Conservation (phyloP, 257 asterid genomes). For the Jasminum sambac region DNA sequence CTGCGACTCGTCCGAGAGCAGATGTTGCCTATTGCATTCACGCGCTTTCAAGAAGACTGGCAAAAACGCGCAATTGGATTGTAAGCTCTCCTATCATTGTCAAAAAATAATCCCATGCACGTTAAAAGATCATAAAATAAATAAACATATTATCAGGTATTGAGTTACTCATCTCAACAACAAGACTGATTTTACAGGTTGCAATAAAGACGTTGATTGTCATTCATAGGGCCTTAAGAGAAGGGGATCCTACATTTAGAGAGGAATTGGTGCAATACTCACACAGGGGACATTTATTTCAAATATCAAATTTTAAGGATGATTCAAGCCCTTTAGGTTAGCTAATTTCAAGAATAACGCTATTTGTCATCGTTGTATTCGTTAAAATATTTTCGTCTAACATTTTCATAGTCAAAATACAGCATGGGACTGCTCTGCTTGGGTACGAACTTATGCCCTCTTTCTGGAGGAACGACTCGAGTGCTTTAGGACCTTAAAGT, state of each 20-base stretch:
- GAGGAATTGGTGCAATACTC: constrained; percentile 65
- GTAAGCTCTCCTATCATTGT: constrained; percentile 35
- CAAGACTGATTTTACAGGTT: constrained; percentile 45
- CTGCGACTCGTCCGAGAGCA: constrained; percentile 75
- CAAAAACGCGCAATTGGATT: constrained; percentile 77
- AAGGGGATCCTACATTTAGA: constrained; percentile 78
- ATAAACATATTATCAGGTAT: not conserved
- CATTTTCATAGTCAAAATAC: constrained; percentile 29
- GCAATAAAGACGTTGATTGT: constrained; percentile 81
- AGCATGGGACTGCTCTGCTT: constrained; percentile 97
- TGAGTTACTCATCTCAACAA: no score
- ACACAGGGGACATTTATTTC: constrained; percentile 66
- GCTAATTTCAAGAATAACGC: not conserved
- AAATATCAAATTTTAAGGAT: constrained; percentile 79
- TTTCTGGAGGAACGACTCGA: constrained; percentile 85
- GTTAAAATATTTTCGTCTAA: constrained; percentile 1
- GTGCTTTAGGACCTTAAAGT: constrained; percentile 60
- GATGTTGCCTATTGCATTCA: constrained; percentile 92
- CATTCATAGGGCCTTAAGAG: constrained; percentile 77
- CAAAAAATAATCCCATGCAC: not conserved
- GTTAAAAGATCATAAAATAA: not conserved
- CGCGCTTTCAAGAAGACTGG: constrained; percentile 72
- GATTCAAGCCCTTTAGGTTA: constrained; percentile 80
- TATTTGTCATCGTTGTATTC: no score
- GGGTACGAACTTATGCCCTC: constrained; percentile 81